These are phyloP conservation scores for Canavalia gladiata DNA, from an alignment of 306 rosid species.

Conservation along the genomic window DNA sequence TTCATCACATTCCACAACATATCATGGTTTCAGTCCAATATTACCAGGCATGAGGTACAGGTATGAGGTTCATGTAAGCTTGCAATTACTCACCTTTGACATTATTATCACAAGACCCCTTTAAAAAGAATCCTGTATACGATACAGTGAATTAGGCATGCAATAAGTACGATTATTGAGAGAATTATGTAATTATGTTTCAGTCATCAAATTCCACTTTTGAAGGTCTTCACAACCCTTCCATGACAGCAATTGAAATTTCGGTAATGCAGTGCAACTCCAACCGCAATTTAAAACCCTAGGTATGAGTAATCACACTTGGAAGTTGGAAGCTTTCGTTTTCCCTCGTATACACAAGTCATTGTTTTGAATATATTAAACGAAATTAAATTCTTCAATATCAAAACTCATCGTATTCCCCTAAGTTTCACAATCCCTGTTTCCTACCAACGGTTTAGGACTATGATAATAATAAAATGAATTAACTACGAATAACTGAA, in stretches of 20 bases:
- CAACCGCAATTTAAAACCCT: neutral
- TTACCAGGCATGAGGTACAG: too few relatives aligned
- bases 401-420: slow-evolving; percentile 8
- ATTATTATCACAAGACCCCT: too few relatives aligned
- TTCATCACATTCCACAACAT: too few relatives aligned
- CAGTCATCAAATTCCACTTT: neutral
- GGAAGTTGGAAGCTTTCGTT: neutral
- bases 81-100: too few relatives aligned
- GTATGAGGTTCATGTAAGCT: too few relatives aligned
- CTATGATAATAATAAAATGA: neutral
- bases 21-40: too few relatives aligned
- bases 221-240: neutral
- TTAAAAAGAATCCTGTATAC: too few relatives aligned
- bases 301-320: too few relatives aligned
- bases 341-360: neutral
- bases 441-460: too few relatives aligned
- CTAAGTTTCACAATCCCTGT: slow-evolving; percentile 6
- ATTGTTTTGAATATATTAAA: neutral
- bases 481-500: neutral
- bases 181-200: neutral
- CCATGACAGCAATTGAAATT: neutral
- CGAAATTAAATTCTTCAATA: neutral
- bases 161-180: too few relatives aligned
- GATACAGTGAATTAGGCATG: too few relatives aligned
- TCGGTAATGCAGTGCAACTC: neutral